Conservation (phyloP, 495 filamentous ascomycete species). For the Xylaria acuta region DNA sequence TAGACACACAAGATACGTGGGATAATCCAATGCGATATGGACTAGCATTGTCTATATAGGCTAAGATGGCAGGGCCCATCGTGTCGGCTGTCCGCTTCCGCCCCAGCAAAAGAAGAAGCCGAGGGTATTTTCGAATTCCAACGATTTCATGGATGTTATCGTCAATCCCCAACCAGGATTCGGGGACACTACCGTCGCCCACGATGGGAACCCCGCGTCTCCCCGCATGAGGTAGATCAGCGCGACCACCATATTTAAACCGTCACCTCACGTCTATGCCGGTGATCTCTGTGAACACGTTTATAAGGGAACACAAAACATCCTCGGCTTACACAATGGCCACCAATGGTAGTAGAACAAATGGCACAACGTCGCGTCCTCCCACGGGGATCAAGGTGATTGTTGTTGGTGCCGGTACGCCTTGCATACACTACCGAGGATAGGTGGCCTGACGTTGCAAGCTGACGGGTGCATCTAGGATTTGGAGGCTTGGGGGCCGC, state of each 20-base stretch:
- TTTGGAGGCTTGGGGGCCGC: slow-evolving; percentile 66
- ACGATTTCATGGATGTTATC: neutral
- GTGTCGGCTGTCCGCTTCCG: neutral
- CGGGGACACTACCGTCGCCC: neutral
- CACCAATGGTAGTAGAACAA: slow-evolving; percentile 25
- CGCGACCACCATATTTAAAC: slow-evolving; percentile 16
- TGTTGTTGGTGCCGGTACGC: slow-evolving; percentile 58
- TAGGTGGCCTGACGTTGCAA: slow-evolving; percentile 2
- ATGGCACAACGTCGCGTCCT: slow-evolving; percentile 25
- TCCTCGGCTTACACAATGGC: slow-evolving; percentile 25
- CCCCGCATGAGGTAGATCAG: slow-evolving; percentile 27
- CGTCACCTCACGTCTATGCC: neutral
- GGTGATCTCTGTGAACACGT: neutral
- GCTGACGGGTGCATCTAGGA: slow-evolving; percentile 38
- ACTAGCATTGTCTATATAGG: slow-evolving; percentile 15
- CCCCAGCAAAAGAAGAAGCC: neutral
- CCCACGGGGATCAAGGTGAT: slow-evolving; percentile 63
- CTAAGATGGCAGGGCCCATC: slow-evolving; percentile 18
- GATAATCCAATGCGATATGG: neutral
- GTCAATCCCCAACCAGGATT: neutral
- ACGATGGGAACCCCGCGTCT: slow-evolving; percentile 17
- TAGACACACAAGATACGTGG: neutral
- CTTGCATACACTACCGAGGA: neutral
- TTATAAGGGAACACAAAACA: neutral
- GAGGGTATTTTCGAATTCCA: slow-evolving; percentile 4